Evolutionary conservation across 2,329 filamentous ascomycete species (phyloP).

Genomic region (Diaporthe amygdali): DNA sequence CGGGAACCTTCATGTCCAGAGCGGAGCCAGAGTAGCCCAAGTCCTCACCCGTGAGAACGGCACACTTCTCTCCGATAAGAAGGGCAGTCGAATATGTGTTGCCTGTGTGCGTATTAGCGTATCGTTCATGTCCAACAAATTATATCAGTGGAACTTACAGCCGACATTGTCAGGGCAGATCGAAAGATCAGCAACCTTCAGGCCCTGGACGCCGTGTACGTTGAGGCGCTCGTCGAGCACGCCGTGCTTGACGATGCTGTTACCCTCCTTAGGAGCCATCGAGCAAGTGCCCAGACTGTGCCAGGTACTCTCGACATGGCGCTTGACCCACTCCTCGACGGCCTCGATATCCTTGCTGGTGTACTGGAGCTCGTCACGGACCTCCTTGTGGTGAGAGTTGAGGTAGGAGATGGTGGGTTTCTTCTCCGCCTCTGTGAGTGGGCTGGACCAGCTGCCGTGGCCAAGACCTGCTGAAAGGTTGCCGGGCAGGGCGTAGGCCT

Average conservation of each 20-base stretch:
- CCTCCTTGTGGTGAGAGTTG: slow-evolving; percentile 67
- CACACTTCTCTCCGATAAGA: slow-evolving; percentile 77
- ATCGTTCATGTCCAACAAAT: slow-evolving; percentile 39
- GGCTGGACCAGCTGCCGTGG: slow-evolving; percentile 74
- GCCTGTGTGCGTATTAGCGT: background rate
- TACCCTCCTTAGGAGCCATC: slow-evolving; percentile 78
- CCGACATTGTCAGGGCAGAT: slow-evolving; percentile 83
- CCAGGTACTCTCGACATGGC: slow-evolving; percentile 80
- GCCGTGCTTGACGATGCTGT: slow-evolving; percentile 80
- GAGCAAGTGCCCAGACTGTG: slow-evolving; percentile 72
- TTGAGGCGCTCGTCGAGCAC: slow-evolving; percentile 80
- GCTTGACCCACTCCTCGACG: slow-evolving; percentile 64
- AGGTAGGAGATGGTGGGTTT: slow-evolving; percentile 52
- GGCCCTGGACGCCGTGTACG: slow-evolving; percentile 76
- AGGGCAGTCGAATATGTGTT: slow-evolving; percentile 67
- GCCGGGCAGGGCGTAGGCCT: slow-evolving; percentile 74
- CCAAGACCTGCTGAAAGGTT: slow-evolving; percentile 75
- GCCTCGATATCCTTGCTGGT: slow-evolving; percentile 63
- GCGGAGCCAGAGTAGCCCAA: slow-evolving; percentile 75
- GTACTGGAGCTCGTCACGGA: slow-evolving; percentile 71
- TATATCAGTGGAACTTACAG: slow-evolving; percentile 48
- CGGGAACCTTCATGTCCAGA: slow-evolving; percentile 77
- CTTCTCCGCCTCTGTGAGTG: slow-evolving; percentile 58
- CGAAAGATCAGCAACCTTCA: slow-evolving; percentile 78
- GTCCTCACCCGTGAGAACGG: slow-evolving; percentile 73